A percentile compares a stretch with the other conserved stretches of the same genome.
phyloP scores from a whole-genome alignment of 2,329 filamentous ascomycete genomes.

The Trichoderma cornu-damae region DNA sequence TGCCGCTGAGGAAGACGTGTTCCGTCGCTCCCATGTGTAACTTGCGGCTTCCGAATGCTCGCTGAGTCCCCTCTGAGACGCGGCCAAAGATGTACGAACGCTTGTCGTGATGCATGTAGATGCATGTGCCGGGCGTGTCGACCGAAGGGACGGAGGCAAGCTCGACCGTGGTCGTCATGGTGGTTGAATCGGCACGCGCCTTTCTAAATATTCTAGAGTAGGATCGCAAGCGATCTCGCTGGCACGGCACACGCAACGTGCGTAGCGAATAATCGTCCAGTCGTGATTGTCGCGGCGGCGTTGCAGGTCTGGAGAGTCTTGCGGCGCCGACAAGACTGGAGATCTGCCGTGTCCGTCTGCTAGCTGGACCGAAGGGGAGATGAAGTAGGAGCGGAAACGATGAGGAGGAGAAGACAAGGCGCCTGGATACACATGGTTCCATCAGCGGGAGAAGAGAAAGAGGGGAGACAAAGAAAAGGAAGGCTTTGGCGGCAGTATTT shows the following conservation, averaged over 20 bases:
- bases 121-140: conserved; percentile 75
- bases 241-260: neutral
- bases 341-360: conserved; percentile 6
- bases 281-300: neutral
- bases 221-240: conserved; percentile 20
- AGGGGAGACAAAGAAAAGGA: neutral
- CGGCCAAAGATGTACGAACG: conserved; percentile 83
- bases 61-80: conserved; percentile 77
- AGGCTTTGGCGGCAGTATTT: conserved; percentile 1
- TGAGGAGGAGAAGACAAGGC: conserved; percentile 19
- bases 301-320: neutral
- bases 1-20: conserved; percentile 79
- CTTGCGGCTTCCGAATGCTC: conserved; percentile 65
- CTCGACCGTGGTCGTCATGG: conserved; percentile 71
- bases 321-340: neutral
- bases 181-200: conserved; percentile 19
- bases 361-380: neutral
- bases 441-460: conserved; percentile 21
- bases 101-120: conserved; percentile 75
- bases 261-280: neutral
- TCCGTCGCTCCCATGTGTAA: conserved; percentile 59
- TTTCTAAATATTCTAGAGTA: neutral
- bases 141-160: conserved; percentile 77
- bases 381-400: conserved; percentile 8
- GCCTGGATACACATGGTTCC: conserved; percentile 29